Evolutionary conservation across 2,329 filamentous ascomycete genomes (phyloP).

Genomic region (Talaromyces marneffei): DNA sequence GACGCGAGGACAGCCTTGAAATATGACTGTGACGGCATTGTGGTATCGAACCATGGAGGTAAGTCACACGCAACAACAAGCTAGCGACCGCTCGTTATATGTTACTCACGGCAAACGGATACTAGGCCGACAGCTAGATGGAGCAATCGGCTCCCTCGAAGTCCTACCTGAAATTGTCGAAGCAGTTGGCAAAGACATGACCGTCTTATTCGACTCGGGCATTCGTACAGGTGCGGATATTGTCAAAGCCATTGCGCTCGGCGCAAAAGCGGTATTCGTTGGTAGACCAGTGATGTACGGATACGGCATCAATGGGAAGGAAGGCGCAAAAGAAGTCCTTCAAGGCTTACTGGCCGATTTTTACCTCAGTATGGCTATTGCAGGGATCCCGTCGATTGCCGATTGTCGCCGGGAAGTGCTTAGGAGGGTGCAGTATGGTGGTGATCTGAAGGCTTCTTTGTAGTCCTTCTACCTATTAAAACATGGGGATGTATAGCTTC

Average conservation of each 20-base stretch:
- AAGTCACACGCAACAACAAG: conserved; percentile 33
- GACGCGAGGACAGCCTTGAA: conserved; percentile 11
- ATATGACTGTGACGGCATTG: conserved; percentile 23
- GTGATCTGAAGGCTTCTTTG: conserved; percentile 31
- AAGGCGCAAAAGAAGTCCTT: conserved; percentile 13
- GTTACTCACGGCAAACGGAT: not conserved
- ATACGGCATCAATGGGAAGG: conserved; percentile 11
- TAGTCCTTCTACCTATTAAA: conserved; percentile 17
- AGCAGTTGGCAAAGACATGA: conserved; percentile 12
- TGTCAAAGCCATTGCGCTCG: conserved; percentile 14
- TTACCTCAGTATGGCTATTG: conserved; percentile 52
- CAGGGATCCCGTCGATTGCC: conserved; percentile 41
- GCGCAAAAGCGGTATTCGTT: conserved; percentile 13
- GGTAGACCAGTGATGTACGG: conserved; percentile 14
- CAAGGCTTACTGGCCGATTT: conserved; percentile 47
- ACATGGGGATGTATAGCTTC: too few species aligned
- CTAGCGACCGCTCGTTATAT: not conserved
- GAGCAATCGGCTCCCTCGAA: conserved; percentile 41
- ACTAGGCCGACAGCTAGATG: conserved; percentile 41
- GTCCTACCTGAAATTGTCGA: conserved; percentile 52
- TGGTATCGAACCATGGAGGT: conserved; percentile 41
- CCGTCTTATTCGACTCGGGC: conserved; percentile 12
- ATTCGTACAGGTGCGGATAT: conserved; percentile 14
- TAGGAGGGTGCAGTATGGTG: conserved; percentile 31
- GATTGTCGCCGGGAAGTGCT: conserved; percentile 32